Evolutionary conservation across 805 yeast species (phyloP).

Genomic region (Jamesozyma lodderae): DNA sequence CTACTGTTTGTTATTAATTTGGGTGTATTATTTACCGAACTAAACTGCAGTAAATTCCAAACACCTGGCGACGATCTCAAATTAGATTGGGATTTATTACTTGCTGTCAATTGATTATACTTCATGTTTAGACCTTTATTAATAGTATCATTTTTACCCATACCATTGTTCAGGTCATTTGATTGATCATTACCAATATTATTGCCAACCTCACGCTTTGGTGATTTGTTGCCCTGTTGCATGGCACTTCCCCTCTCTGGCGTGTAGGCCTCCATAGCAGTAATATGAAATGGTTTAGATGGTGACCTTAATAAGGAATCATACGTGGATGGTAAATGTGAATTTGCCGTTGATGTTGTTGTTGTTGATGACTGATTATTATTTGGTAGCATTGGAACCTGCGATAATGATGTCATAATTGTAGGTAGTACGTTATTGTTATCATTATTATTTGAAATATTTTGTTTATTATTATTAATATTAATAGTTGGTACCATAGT

Average conservation of each 20-base stretch:
- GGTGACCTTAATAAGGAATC: constrained; percentile 30
- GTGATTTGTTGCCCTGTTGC: constrained; percentile 18
- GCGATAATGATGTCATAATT: constrained; percentile 4
- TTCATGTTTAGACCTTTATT: constrained; percentile 3
- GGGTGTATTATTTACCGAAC: constrained; percentile 35
- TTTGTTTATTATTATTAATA: not conserved
- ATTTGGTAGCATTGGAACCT: not conserved
- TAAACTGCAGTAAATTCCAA: constrained; percentile 84
- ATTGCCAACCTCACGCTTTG: constrained; percentile 14
- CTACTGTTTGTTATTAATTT: constrained; percentile 17
- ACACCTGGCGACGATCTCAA: constrained; percentile 68
- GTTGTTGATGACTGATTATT: constrained; percentile 6
- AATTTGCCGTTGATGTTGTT: constrained; percentile 5
- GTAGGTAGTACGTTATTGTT: constrained; percentile 2
- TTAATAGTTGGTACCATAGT: not conserved
- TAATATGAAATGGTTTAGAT: constrained; percentile 37
- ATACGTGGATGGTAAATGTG: constrained; percentile 19
- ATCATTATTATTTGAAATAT: not conserved
- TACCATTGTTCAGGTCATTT: not conserved
- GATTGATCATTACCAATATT: constrained; percentile 3
- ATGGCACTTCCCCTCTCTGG: constrained; percentile 45
- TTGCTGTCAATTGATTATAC: constrained; percentile 6
- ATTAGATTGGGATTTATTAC: constrained; percentile 13
- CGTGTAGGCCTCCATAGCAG: constrained; percentile 54
- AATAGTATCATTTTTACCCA: not conserved